phyloP scores from a whole-genome alignment of 805 yeast species.

The Candida rishiriensis region DNA sequence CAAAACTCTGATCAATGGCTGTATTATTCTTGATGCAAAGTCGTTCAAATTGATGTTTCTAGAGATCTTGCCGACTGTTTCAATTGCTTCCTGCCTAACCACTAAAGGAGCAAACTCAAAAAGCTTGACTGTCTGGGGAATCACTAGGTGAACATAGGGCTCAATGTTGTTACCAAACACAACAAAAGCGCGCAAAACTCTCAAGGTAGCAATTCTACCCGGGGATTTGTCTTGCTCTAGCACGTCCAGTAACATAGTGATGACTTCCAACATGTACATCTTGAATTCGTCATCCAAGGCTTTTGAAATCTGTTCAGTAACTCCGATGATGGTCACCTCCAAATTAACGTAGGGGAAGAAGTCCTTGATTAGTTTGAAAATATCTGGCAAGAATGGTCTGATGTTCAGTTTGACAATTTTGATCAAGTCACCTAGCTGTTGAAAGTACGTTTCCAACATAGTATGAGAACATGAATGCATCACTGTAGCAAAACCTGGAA shows the following conservation, averaged over 20 bases:
- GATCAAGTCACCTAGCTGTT: conserved; percentile 77
- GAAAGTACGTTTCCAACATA: conserved; percentile 82
- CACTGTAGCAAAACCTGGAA: conserved; percentile 82
- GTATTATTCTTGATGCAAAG: conserved; percentile 86
- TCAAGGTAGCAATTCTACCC: conserved; percentile 56
- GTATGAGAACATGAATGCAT: conserved; percentile 78
- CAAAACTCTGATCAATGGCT: conserved; percentile 74
- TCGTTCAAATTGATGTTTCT: conserved; percentile 70
- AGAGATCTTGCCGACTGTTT: conserved; percentile 77
- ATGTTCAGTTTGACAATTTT: conserved; percentile 86
- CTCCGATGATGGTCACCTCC: conserved; percentile 72
- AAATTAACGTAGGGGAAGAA: conserved; percentile 60
- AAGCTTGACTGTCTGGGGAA: conserved; percentile 81
- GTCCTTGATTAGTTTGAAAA: conserved; percentile 71
- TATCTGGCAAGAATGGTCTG: conserved; percentile 71
- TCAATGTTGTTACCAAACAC: conserved; percentile 85
- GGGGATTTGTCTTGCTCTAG: conserved; percentile 68
- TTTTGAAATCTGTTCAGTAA: conserved; percentile 78
- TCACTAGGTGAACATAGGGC: conserved; percentile 78
- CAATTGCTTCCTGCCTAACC: conserved; percentile 70
- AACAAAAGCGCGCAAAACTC: conserved; percentile 77
- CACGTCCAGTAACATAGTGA: conserved; percentile 71
- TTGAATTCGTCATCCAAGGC: conserved; percentile 93
- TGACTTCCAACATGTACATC: conserved; percentile 68
- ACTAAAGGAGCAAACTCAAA: conserved; percentile 66